These are phyloP conservation scores for Sclerotinia sclerotiorum DNA, from an alignment of 2,329 filamentous ascomycete species.

Conservation along the genomic window DNA sequence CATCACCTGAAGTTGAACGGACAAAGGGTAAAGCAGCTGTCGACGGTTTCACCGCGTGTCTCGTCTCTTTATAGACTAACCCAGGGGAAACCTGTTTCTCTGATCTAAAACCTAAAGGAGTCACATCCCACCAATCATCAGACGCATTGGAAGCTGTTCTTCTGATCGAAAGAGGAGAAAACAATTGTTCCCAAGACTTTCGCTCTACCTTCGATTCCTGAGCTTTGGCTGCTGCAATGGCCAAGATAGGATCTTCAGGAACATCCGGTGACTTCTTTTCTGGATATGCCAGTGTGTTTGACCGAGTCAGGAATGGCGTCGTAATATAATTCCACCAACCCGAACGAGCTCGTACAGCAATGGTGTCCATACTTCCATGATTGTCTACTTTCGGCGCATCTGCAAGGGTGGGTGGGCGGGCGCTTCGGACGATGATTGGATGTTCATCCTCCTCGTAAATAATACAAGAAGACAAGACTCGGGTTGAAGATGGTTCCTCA, in stretches of 20 bases:
- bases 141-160: slow-evolving; percentile 37
- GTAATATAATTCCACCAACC: slow-evolving; percentile 80
- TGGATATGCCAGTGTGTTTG: slow-evolving; percentile 38
- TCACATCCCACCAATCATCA: slow-evolving; percentile 44
- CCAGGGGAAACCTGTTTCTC: slow-evolving; percentile 27
- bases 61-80: slow-evolving; percentile 31
- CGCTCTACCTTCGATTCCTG: slow-evolving; percentile 31
- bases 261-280: slow-evolving; percentile 26
- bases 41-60: slow-evolving; percentile 37
- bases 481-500: slow-evolving; percentile 34
- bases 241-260: slow-evolving; percentile 41
- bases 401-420: slow-evolving; percentile 42
- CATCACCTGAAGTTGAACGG: slow-evolving; percentile 28
- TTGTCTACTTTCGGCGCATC: slow-evolving; percentile 26
- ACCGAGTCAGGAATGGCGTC: slow-evolving; percentile 59
- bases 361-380: slow-evolving; percentile 36
- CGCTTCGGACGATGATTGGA: slow-evolving; percentile 44
- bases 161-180: slow-evolving; percentile 38
- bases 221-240: slow-evolving; percentile 38
- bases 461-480: slow-evolving; percentile 52
- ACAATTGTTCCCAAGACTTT: slow-evolving; percentile 40
- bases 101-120: slow-evolving; percentile 24
- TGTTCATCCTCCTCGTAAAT: slow-evolving; percentile 69
- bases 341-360: slow-evolving; percentile 50
- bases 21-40: slow-evolving; percentile 34